A percentile compares a stretch with the other conserved stretches of the same genome.
Evolutionary conservation across 23 red algal species (phyloP).

Genomic region (Cyanidioschyzon merolae): DNA sequence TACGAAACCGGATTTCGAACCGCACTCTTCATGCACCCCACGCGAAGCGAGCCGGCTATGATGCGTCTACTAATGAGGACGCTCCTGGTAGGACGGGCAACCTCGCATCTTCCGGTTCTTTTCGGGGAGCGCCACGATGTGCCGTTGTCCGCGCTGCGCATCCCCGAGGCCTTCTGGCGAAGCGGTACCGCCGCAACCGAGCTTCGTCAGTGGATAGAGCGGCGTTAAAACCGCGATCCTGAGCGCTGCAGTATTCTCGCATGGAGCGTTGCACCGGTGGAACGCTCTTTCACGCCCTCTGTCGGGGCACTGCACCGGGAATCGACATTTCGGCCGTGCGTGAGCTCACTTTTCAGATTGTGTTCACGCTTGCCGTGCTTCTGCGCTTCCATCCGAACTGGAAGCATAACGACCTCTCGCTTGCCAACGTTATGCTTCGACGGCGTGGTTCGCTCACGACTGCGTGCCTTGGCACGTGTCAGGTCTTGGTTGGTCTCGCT

Average conservation of each 20-base stretch:
- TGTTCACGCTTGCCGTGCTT: conserved; percentile 20
- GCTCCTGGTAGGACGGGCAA: background rate
- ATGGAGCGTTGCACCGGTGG: conserved; percentile 21
- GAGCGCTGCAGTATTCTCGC: conserved; percentile 11
- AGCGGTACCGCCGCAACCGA: conserved; percentile 8
- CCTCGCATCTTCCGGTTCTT: conserved; percentile 17
- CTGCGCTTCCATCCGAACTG: conserved; percentile 1
- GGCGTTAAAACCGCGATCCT: conserved; percentile 19
- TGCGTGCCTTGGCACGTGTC: background rate
- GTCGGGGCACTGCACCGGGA: conserved; percentile 17
- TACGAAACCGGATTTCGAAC: conserved; percentile 29
- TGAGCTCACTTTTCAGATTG: conserved; percentile 21
- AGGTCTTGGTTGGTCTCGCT: background rate
- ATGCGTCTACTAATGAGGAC: background rate
- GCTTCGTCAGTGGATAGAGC: conserved; percentile 22
- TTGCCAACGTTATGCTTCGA: conserved; percentile 27
- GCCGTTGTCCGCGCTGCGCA: conserved; percentile 1
- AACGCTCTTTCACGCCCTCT: conserved; percentile 27
- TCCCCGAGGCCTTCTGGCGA: conserved; percentile 22
- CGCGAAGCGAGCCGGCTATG: conserved; percentile 15
- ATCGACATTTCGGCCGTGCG: conserved; percentile 22
- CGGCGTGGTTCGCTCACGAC: conserved; percentile 3
- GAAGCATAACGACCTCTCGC: conserved; percentile 22
- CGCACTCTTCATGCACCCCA: conserved; percentile 12
- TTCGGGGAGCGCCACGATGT: conserved; percentile 14